A percentile compares a stretch with the other conserved stretches of the same genome.
Evolutionary conservation across 495 filamentous ascomycete species (phyloP).

Genomic region (Friedmanniomyces simplex): DNA sequence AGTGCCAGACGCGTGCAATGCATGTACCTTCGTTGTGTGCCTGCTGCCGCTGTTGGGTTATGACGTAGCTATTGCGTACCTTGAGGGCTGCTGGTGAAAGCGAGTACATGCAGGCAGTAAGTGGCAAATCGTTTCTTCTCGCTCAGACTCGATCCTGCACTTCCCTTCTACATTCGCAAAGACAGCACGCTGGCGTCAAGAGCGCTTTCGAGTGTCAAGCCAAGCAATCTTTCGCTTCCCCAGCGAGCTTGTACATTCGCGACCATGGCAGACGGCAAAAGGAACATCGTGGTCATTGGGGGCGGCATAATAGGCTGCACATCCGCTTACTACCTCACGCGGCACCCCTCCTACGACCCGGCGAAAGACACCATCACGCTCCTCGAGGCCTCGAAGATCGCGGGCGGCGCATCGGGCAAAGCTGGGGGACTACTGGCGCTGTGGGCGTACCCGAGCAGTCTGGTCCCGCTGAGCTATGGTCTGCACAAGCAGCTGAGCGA

Average conservation of each 20-base stretch:
- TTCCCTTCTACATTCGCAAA: too few relatives aligned
- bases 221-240: neutral
- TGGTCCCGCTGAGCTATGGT: conserved; percentile 79
- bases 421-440: conserved; percentile 82
- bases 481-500: conserved; percentile 76
- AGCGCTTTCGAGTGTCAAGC: neutral
- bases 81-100: too few relatives aligned
- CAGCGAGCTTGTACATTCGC: neutral
- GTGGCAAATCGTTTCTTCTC: too few relatives aligned
- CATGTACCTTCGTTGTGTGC: too few relatives aligned
- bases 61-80: too few relatives aligned
- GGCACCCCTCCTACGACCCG: conserved; percentile 75
- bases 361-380: conserved; percentile 69
- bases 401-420: conserved; percentile 88
- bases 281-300: conserved; percentile 39
- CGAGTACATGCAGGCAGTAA: too few relatives aligned
- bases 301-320: conserved; percentile 93
- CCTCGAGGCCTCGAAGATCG: conserved; percentile 79
- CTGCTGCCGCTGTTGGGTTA: too few relatives aligned
- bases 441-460: conserved; percentile 82
- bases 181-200: neutral
- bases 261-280: conserved; percentile 17
- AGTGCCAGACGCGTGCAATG: too few relatives aligned
- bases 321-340: conserved; percentile 85
- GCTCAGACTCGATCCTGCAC: too few relatives aligned